A percentile compares a stretch with the other conserved stretches of the same genome.
Conservation (phyloP, 192 early-diverging fungal genomes). For the Kappamyces sp. region DNA sequence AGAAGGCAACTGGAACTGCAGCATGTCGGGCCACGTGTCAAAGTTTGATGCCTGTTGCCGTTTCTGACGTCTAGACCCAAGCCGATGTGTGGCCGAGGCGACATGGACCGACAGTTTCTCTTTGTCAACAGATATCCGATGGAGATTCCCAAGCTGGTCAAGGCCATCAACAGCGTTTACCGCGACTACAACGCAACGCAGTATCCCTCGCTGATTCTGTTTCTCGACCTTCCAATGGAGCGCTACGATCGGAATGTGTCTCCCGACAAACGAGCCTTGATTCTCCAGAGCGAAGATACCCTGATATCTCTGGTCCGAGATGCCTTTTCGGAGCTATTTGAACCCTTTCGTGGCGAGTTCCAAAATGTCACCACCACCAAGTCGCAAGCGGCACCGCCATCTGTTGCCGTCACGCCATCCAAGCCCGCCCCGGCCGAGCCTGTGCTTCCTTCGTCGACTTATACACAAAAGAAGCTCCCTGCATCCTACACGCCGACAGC, state of each 20-base stretch:
- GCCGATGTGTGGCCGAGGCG: constrained; percentile 64
- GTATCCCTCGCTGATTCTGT: constrained; percentile 66
- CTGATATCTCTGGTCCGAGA: constrained; percentile 32
- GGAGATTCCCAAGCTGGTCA: constrained; percentile 69
- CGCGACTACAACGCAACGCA: constrained; percentile 56
- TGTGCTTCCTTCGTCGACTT: no score
- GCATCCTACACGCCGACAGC: no score
- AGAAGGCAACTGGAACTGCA: neutral
- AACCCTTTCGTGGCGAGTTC: constrained; percentile 43
- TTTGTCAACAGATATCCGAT: constrained; percentile 90
- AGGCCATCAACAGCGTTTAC: constrained; percentile 80
- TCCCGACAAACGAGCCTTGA: constrained; percentile 88
- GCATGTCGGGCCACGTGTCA: neutral
- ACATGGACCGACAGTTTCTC: constrained; percentile 75
- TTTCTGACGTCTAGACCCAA: constrained; percentile 56
- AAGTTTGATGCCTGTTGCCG: constrained; percentile 23
- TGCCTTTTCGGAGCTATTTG: constrained; percentile 41
- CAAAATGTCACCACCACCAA: neutral
- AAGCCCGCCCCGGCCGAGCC: no score
- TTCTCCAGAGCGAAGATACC: constrained; percentile 70
- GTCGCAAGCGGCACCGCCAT: no score
- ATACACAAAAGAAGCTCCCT: no score
- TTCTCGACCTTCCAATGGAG: constrained; percentile 22
- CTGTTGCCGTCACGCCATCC: no score
- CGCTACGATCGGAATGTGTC: constrained; percentile 88